These are phyloP conservation scores for Leishmania guyanensis DNA, from an alignment of 208 protist genomes.

Conservation along the genomic window DNA sequence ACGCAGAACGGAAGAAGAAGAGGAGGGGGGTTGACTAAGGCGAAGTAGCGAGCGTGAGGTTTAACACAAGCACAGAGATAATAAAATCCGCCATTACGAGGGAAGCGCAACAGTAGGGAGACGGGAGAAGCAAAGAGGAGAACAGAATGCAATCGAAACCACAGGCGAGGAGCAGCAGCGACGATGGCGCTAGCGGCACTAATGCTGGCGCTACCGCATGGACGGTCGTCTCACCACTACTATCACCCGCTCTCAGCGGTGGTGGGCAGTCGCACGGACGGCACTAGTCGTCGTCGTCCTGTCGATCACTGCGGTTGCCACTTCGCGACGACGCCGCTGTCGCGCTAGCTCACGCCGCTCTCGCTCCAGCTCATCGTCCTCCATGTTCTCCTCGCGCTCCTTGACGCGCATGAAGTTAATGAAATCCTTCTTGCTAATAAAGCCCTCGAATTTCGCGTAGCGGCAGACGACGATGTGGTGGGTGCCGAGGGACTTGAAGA, in stretches of 20 bases:
- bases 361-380: conserved; percentile 48
- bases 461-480: conserved; percentile 73
- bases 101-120: not conserved
- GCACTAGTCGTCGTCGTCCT: not conserved
- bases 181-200: no score
- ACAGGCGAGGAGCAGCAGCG: not conserved
- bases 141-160: not conserved
- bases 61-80: not conserved
- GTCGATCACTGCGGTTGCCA: no score
- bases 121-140: no score
- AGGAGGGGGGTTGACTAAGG: not conserved
- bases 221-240: not conserved
- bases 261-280: not conserved
- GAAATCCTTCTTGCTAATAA: conserved; percentile 83
- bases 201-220: not conserved
- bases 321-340: conserved; percentile 12
- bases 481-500: conserved; percentile 78
- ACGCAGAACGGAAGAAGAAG: not conserved
- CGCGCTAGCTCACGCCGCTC: conserved; percentile 20
- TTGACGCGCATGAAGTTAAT: conserved; percentile 71
- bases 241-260: not conserved
- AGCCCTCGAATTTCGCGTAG: conserved; percentile 66
- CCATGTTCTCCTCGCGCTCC: conserved; percentile 64
- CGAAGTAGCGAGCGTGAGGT: not conserved
- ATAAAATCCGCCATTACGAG: not conserved